phyloP scores from a whole-genome alignment of 208 protist species.

The Wallacemonas sp. region DNA sequence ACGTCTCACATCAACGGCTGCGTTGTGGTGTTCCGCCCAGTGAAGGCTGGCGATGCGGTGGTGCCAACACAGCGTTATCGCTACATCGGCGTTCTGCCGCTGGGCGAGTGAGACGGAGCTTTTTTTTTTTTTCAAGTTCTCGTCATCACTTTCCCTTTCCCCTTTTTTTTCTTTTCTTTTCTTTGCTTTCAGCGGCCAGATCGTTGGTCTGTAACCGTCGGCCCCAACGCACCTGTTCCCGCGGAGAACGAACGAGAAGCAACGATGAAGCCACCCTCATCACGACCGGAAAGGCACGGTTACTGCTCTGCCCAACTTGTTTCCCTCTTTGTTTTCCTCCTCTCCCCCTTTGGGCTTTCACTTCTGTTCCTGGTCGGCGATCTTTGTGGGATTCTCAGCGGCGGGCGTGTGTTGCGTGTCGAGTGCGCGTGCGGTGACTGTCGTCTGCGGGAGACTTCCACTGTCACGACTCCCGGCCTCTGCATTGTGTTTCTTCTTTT shows the following conservation, averaged over 20 bases:
- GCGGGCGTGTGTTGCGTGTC: constrained; percentile 7
- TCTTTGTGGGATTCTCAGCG: constrained; percentile 4
- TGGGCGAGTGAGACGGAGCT: constrained; percentile 14
- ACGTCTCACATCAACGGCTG: constrained; percentile 42
- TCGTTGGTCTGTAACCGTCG: too few species aligned
- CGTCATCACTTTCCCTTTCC: too few species aligned
- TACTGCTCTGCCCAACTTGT: background rate
- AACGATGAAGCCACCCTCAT: background rate
- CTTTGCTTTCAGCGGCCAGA: too few species aligned
- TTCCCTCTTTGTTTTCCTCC: constrained; percentile 2
- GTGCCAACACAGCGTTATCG: constrained; percentile 47
- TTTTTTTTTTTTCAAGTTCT: too few species aligned
- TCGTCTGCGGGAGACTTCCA: background rate
- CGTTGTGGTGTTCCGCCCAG: constrained; percentile 48
- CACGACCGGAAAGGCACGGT: background rate
- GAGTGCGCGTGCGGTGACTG: background rate
- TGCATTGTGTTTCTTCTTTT: too few species aligned
- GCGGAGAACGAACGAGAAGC: too few species aligned
- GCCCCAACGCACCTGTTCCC: too few species aligned
- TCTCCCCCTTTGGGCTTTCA: background rate
- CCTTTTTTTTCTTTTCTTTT: too few species aligned
- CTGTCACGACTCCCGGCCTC: too few species aligned
- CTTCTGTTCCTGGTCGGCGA: background rate
- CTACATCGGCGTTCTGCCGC: constrained; percentile 41
- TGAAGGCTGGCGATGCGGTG: constrained; percentile 26